Conservation (phyloP, 2,329 filamentous ascomycete species). For the Escovopsis sp. region DNA sequence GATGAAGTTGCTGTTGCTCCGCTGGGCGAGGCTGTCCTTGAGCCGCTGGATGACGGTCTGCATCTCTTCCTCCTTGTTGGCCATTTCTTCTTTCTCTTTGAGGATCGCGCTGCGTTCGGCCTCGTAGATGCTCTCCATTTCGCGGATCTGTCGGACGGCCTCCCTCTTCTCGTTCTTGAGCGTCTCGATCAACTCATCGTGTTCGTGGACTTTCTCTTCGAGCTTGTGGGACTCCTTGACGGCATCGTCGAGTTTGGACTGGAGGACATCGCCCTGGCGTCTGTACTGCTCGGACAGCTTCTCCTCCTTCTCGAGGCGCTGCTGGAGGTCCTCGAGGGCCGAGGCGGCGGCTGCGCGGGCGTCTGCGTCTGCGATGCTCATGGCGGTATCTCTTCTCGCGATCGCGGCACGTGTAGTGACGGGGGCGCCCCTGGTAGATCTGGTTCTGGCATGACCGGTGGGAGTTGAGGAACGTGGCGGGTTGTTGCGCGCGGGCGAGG, state of each 20-base stretch:
- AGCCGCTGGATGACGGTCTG: constrained; percentile 78
- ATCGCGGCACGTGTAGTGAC: constrained; percentile 61
- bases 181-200: constrained; percentile 66
- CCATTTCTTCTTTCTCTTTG: constrained; percentile 83
- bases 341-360: constrained; percentile 66
- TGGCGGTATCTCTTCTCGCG: constrained; percentile 38
- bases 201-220: constrained; percentile 78
- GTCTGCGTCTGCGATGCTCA: constrained; percentile 48
- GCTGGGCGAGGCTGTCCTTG: constrained; percentile 76
- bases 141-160: constrained; percentile 65
- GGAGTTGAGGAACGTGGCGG: constrained; percentile 30
- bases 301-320: constrained; percentile 70
- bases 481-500: constrained; percentile 24
- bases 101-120: constrained; percentile 74
- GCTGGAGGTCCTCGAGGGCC: constrained; percentile 69
- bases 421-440: constrained; percentile 52
- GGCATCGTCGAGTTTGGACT: constrained; percentile 74
- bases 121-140: constrained; percentile 88
- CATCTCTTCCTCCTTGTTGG: constrained; percentile 76
- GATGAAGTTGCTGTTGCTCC: constrained; percentile 31
- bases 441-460: constrained; percentile 35
- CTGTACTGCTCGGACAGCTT: constrained; percentile 60
- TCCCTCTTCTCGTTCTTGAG: constrained; percentile 79
- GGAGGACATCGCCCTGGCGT: constrained; percentile 73
- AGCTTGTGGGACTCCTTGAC: constrained; percentile 69